phyloP scores from a whole-genome alignment of 2,329 filamentous ascomycete genomes.

The Penicillium psychrosexuale region DNA sequence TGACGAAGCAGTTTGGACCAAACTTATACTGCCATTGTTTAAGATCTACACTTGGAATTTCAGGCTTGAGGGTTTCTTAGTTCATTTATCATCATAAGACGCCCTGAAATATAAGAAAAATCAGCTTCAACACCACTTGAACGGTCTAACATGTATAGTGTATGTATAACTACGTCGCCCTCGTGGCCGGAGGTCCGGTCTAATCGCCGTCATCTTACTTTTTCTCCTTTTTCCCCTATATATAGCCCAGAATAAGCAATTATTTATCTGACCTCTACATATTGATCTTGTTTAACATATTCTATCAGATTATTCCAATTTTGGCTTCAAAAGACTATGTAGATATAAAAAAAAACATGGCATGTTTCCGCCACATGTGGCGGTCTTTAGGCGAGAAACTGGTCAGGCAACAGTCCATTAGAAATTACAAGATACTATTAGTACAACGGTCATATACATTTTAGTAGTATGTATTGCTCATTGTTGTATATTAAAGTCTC shows the following conservation, averaged over 20 bases:
- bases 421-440: too few relatives aligned
- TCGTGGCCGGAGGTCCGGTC: conserved; percentile 6
- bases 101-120: background rate
- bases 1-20: conserved; percentile 21
- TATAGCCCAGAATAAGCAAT: background rate
- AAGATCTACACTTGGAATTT: conserved; percentile 1
- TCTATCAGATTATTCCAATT: background rate
- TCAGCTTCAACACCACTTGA: background rate
- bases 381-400: conserved; percentile 1
- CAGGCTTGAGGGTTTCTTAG: background rate
- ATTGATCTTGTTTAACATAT: background rate
- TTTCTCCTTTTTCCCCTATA: background rate
- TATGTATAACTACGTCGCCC: background rate
- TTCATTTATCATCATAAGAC: background rate
- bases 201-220: background rate
- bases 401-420: background rate
- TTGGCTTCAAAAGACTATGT: too few relatives aligned
- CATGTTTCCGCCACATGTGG: conserved; percentile 5
- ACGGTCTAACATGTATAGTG: background rate
- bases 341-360: background rate
- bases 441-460: too few relatives aligned
- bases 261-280: background rate
- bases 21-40: background rate
- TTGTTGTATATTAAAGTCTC: background rate
- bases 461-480: background rate